These are phyloP conservation scores for Hyaloperonospora arabidopsidis DNA, from an alignment of 352 stramenopile genomes.

Conservation along the genomic window DNA sequence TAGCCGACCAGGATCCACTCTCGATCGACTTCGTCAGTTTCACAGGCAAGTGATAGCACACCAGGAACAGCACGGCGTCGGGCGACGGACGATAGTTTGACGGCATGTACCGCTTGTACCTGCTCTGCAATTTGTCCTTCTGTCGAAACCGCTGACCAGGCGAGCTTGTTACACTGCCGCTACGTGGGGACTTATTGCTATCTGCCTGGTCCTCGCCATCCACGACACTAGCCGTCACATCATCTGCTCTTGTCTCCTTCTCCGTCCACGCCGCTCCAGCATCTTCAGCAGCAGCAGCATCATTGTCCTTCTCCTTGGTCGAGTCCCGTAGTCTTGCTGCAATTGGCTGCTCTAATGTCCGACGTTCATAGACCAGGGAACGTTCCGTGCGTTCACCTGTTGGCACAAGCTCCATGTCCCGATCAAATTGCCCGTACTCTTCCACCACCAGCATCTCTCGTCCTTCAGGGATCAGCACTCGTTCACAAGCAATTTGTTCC, in stretches of 20 bases:
- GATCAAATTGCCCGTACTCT: slow-evolving; percentile 62
- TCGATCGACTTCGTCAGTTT: slow-evolving; percentile 61
- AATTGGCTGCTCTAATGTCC: slow-evolving; percentile 16
- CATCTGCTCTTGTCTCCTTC: slow-evolving; percentile 2
- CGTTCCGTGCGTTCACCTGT: slow-evolving; percentile 51
- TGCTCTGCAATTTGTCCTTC: slow-evolving; percentile 63
- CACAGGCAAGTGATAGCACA: slow-evolving; percentile 91
- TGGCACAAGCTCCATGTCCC: slow-evolving; percentile 50
- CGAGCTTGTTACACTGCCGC: slow-evolving; percentile 27
- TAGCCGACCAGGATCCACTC: slow-evolving; percentile 70
- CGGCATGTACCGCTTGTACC: slow-evolving; percentile 73
- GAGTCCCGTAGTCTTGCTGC: slow-evolving; percentile 9
- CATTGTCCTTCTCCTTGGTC: slow-evolving; percentile 14
- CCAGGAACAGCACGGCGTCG: slow-evolving; percentile 74
- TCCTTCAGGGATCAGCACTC: slow-evolving; percentile 66
- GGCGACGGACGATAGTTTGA: slow-evolving; percentile 59
- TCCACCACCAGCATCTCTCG: slow-evolving; percentile 78
- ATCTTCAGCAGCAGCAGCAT: neutral
- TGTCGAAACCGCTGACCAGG: slow-evolving; percentile 51
- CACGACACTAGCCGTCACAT: slow-evolving; percentile 4
- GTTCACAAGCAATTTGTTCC: slow-evolving; percentile 67
- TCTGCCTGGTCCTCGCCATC: slow-evolving; percentile 19
- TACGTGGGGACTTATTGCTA: slow-evolving; percentile 15
- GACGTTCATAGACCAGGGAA: slow-evolving; percentile 54
- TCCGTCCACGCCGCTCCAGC: neutral